Evolutionary conservation across 192 early-diverging fungal genomes (phyloP).

Genomic region (Polychytrium aggregatum): DNA sequence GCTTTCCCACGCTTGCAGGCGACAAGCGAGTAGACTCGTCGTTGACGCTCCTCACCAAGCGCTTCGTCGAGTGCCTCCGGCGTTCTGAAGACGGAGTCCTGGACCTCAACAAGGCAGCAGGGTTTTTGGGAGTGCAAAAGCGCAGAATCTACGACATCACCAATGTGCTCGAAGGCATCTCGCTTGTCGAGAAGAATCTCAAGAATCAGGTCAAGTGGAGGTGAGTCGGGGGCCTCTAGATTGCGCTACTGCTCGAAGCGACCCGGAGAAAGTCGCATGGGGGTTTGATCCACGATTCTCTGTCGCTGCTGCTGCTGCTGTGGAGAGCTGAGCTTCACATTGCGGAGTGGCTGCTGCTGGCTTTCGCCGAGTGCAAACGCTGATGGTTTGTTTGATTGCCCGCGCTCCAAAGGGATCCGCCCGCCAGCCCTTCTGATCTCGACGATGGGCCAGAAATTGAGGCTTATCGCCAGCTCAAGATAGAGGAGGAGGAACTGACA

Average conservation of each 20-base stretch:
- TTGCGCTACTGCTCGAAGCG: background rate
- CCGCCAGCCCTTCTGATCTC: slow-evolving; percentile 1
- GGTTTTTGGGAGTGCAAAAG: slow-evolving; percentile 48
- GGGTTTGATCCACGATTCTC: background rate
- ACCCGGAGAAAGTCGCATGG: background rate
- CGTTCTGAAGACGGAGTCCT: slow-evolving; percentile 34
- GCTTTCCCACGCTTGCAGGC: too few species aligned
- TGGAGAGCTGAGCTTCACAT: background rate
- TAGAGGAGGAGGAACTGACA: slow-evolving; percentile 8
- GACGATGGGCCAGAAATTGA: background rate
- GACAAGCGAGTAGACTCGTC: slow-evolving; percentile 53
- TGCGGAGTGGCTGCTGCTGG: background rate
- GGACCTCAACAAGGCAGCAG: slow-evolving; percentile 49
- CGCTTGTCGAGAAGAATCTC: slow-evolving; percentile 53
- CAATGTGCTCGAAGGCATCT: slow-evolving; percentile 55
- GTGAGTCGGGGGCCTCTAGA: slow-evolving; percentile 22
- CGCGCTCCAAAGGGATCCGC: too few species aligned
- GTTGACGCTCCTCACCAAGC: slow-evolving; percentile 46
- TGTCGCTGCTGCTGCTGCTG: background rate
- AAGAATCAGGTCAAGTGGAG: slow-evolving; percentile 61
- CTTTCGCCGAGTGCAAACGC: background rate
- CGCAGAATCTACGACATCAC: slow-evolving; percentile 62
- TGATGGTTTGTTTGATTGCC: slow-evolving; percentile 2
- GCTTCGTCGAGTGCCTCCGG: slow-evolving; percentile 42
- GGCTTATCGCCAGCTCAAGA: background rate